Conservation (phyloP, 805 yeast genomes). For the Isabelozyma pseudorhagii region DNA sequence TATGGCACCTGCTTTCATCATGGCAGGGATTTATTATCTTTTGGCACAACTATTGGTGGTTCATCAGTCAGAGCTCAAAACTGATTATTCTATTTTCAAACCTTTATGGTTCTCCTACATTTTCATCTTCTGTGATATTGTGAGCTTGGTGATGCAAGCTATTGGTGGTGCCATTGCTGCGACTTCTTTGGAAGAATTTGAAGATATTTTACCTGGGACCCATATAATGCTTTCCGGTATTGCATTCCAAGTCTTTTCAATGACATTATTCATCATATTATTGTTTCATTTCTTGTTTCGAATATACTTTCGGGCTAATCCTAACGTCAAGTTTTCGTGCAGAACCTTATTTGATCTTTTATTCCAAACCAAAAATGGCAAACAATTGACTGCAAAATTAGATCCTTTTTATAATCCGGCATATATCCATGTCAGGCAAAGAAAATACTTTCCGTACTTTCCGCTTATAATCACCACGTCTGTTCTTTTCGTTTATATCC, state of each 20-base stretch:
- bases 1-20: conserved; percentile 76
- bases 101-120: conserved; percentile 64
- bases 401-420: conserved; percentile 31
- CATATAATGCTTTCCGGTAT: conserved; percentile 76
- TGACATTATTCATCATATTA: conserved; percentile 56
- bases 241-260: conserved; percentile 69
- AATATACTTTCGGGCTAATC: conserved; percentile 29
- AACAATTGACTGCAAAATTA: conserved; percentile 12
- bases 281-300: conserved; percentile 46
- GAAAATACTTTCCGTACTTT: conserved; percentile 36
- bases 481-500: conserved; percentile 52
- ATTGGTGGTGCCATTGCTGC: conserved; percentile 77
- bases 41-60: conserved; percentile 65
- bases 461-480: conserved; percentile 46
- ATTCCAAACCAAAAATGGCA: conserved; percentile 18
- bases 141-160: conserved; percentile 66
- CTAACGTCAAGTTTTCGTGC: conserved; percentile 21
- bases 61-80: conserved; percentile 39
- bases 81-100: conserved; percentile 43
- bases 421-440: conserved; percentile 31
- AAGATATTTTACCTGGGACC: conserved; percentile 46
- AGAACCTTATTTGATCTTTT: conserved; percentile 14
- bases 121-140: conserved; percentile 64
- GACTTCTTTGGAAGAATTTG: conserved; percentile 27
- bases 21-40: conserved; percentile 78